Percentiles rank a stretch among this genome's conserved stretches.
These are phyloP conservation scores for Exophiala xenobiotica DNA, from an alignment of 2,329 filamentous ascomycete genomes.

Conservation along the genomic window DNA sequence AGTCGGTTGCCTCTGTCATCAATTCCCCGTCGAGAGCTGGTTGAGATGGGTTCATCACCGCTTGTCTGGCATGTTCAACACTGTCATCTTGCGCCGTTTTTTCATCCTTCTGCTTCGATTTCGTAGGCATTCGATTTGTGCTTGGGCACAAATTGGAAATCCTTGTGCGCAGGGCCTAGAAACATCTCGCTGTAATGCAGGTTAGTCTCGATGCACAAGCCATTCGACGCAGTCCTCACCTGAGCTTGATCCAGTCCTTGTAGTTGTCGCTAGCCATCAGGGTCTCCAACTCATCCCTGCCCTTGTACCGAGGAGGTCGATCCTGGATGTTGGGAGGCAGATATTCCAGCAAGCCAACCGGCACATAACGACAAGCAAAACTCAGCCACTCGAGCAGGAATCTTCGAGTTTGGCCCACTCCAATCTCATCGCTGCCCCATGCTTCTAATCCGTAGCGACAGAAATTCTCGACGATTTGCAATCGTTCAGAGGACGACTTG, in stretches of 20 bases:
- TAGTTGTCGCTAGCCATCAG: conserved; percentile 87
- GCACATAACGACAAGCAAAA: conserved; percentile 89
- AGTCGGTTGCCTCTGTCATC: too few species aligned
- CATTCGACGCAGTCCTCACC: conserved; percentile 55
- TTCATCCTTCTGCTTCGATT: conserved; percentile 69
- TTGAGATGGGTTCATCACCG: too few species aligned
- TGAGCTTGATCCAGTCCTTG: conserved; percentile 98
- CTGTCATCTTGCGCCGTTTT: neutral
- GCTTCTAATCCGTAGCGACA: conserved; percentile 85
- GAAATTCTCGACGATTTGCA: conserved; percentile 85
- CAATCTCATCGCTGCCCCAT: conserved; percentile 94
- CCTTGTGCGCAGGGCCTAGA: conserved; percentile 81
- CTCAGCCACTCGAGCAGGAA: conserved; percentile 96
- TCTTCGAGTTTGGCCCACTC: conserved; percentile 82
- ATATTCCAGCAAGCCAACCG: conserved; percentile 81
- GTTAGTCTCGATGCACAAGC: conserved; percentile 14
- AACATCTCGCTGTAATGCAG: conserved; percentile 79
- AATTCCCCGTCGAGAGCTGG: too few species aligned
- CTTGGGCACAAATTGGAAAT: conserved; percentile 94
- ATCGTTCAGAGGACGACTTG: conserved; percentile 84
- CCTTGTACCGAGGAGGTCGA: conserved; percentile 77
- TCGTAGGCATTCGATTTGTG: conserved; percentile 94
- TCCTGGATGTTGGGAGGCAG: conserved; percentile 88
- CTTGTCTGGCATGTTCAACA: too few species aligned
- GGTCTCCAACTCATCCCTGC: conserved; percentile 90